Evolutionary conservation across 1,284 basidiomycete genomes (phyloP), one percentile per base, ranked within the genome.

Genomic region (Albatrellus sp.): DNA sequence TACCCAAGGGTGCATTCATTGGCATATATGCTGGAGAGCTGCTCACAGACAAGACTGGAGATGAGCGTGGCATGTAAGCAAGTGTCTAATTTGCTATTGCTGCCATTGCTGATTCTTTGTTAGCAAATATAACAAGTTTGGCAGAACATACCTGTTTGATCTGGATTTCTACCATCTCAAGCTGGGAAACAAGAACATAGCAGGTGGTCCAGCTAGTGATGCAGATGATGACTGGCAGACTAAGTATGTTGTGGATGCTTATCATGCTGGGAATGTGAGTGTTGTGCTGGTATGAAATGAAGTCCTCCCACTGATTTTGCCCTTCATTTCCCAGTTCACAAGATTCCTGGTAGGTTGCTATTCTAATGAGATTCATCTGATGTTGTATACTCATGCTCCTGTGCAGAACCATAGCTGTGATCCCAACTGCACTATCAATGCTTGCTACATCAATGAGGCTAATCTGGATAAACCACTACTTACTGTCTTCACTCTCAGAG

Each of bases 1-100:
- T 96, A 20, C 70, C 70, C 0, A 62, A 58, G 32, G 81, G 87
- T 2, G 74, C 77, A 0, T 94, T 83, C 55, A 63, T 96, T 37
- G 90, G 90, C 1, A 70, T 88, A 0, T 94, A 94, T 59, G 68
- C 88, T 1, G 91, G 91, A 1, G 91, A 96, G 57, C 62, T 91
- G 4, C 55, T 94, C 19, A 77, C 72, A 0, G 81, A 88, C 40
- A 63, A 60, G 1, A 81, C 82, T 43, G 73, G 72, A 2, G 78
- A 90, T 38, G 54, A 60, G 10, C 74, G 91, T 19, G 88, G 84
- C 46, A 53, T 54, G 85, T 86, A 50, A 58, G 78, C 63, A 10
- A 16, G 43, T 8, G 11, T 40, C 28, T 42, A 38, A 33, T 39
- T n/a, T 37, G n/a, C 13, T 44, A 13, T 34, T 39, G 6, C 29